phyloP scores from a whole-genome alignment of 106 monocot species.

The Triglochin maritima region DNA sequence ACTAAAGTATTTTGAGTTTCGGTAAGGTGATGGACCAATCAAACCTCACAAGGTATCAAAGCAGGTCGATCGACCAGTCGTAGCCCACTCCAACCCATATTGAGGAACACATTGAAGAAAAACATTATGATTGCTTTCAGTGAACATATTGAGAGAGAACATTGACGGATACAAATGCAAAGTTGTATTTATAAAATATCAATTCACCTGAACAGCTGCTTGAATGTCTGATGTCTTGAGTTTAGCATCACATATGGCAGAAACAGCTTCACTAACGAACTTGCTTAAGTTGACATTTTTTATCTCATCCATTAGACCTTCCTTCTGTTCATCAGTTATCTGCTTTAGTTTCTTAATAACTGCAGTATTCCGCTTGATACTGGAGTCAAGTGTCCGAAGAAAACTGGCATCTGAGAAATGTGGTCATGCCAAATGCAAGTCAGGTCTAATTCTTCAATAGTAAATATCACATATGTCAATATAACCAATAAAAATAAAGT shows the following conservation, averaged over 20 bases:
- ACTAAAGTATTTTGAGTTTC: no score
- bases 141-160: no score
- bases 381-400: conserved; percentile 86
- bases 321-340: conserved; percentile 84
- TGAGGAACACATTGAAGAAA: no score
- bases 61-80: no score
- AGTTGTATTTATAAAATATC: no score
- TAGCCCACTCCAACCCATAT: no score
- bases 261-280: conserved; percentile 97
- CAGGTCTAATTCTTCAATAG: no score
- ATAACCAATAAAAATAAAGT: no score
- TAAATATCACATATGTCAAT: neutral
- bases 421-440: neutral
- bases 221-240: conserved; percentile 85
- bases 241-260: conserved; percentile 88
- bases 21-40: no score
- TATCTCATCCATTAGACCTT: conserved; percentile 79
- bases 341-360: conserved; percentile 94
- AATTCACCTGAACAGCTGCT: conserved; percentile 86
- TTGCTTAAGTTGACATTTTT: conserved; percentile 93
- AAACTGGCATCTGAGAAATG: conserved; percentile 56
- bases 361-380: conserved; percentile 80
- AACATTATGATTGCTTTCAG: no score
- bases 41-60: no score
- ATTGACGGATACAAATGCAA: no score